Evolutionary conservation across 495 filamentous ascomycete species (phyloP), one percentile per base, ranked within the genome.

Genomic region (Beverwykella pulmonaria): DNA sequence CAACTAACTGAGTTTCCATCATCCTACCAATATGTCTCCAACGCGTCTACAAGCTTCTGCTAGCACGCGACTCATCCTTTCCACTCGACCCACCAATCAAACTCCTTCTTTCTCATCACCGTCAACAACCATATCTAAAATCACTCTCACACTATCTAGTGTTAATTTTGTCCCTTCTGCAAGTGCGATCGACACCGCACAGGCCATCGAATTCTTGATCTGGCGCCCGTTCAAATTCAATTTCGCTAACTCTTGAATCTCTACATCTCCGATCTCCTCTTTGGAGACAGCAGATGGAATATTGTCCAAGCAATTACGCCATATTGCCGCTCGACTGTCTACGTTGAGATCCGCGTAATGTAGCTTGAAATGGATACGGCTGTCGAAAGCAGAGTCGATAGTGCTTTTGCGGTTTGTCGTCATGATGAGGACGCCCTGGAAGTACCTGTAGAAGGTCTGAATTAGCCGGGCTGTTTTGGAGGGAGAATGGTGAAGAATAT

Each of bases 371-470:
- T 58, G 32, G 30, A 58, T 58, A 19, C 55, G 55, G 6, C 8
- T 14, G 4, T 29, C 30, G 19, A 58, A 58, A 22, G 55, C 55
- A 7, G 32, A 7, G 25, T 58, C 55, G 25, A 58, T 32, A 2
- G 6, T 34, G 55, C 55, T n/a, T 10, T 14, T 34, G 15, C 55
- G 55, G 36, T 58, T 58, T 9, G 55, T 58, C 19, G 55, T 58
- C 30, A 58, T 8, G 34, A 58, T 32, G 19, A 58, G 36, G n/a
- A 59, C 26, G 36, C 56, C 56, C 10, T 34, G 14, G 14, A 41
- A 58, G 22, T 58, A 58, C 12, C 32, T 34, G 32, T 12, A 6
- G 32, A 34, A 6, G 32, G 32, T 34, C 12, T n/a, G n/a, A n/a
- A n/a, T n/a, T n/a, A n/a, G n/a, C n/a, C n/a, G n/a, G n/a, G n/a